Evolutionary conservation across 2,329 filamentous ascomycete species (phyloP), one percentile per base, ranked within the genome.

Genomic region (Metarhizium sp.): DNA sequence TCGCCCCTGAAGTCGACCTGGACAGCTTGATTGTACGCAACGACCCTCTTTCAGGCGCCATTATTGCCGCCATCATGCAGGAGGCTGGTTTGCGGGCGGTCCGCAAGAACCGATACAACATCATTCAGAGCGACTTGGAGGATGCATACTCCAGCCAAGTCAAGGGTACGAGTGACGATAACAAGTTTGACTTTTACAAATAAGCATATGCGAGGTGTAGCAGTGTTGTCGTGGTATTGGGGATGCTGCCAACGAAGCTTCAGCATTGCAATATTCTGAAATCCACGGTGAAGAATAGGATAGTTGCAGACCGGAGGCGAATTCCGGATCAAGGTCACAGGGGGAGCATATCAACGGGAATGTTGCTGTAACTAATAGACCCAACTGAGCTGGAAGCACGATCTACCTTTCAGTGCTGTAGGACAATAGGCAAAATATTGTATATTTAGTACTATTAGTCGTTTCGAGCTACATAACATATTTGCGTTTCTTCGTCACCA

Each of bases 11-110:
- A 72, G 94, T 96, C 55, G 94, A 99, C 70, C 78, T 99, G 59
- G 94, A 99, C 74, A 94, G 88, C 62, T 77, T 99, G 66, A 99
- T 99, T 67, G 91, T 96, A 62, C 85, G 94, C 66, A 99, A 97
- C 69, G 94, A 99, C 69, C 94, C 94, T 2, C 77, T 99, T 51
- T 95, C 89, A 51, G 94, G 94, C 64, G 94, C 94, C 56, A 87
- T 99, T 64, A 99, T 99, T 69, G 92, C 94, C 50, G 94, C 94
- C 52, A 96, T 99, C 69, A 99, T 99, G 94, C 94, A 99, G 73
- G 94, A 99, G 75, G 94, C 94, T 36, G 94, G 94, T 62, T 79
- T 99, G 63, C 84, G 92, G 62, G 92, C 92, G 30, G 92, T 97
- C 61, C 82, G 92, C 66, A 97, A 96, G 85, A 97, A 99, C 75